These are phyloP conservation scores for Harrya chromipes DNA, from an alignment of 768 basidiomycete genomes.

Conservation along the genomic window DNA sequence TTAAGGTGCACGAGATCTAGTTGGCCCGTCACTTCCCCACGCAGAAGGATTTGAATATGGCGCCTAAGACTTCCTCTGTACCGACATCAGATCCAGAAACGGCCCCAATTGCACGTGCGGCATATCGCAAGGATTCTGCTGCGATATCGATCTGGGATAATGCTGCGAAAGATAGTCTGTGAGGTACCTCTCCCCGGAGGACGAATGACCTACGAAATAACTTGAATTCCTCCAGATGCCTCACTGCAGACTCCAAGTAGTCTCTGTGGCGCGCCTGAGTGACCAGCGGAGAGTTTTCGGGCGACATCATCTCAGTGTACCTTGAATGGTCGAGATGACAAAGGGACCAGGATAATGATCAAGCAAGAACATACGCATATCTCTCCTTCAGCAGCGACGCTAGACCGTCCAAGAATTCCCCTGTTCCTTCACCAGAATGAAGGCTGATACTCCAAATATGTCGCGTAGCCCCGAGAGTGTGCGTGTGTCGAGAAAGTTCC, in stretches of 20 bases:
- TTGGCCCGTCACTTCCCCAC: slow-evolving; percentile 63
- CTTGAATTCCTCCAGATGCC: slow-evolving; percentile 30
- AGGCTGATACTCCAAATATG: slow-evolving; percentile 64
- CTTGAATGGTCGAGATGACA: slow-evolving; percentile 5
- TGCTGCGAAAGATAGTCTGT: slow-evolving; percentile 35
- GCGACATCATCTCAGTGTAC: slow-evolving; percentile 21
- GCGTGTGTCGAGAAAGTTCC: slow-evolving; percentile 8
- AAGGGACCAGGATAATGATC: neutral
- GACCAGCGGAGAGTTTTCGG: slow-evolving; percentile 50
- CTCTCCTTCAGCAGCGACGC: slow-evolving; percentile 40
- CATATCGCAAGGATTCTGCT: slow-evolving; percentile 87
- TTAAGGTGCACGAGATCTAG: neutral
- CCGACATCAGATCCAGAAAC: slow-evolving; percentile 73
- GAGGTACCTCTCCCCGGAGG: neutral
- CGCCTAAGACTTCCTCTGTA: slow-evolving; percentile 80
- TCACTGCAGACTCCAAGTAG: slow-evolving; percentile 65
- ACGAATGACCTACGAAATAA: slow-evolving; percentile 26
- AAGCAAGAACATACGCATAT: slow-evolving; percentile 17
- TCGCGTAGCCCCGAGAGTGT: neutral
- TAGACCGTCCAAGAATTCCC: slow-evolving; percentile 59
- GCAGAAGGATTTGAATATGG: slow-evolving; percentile 83
- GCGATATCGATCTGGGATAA: slow-evolving; percentile 73
- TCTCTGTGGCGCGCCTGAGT: slow-evolving; percentile 78
- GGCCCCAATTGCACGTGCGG: slow-evolving; percentile 76
- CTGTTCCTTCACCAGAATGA: slow-evolving; percentile 52